Percentiles rank a stretch among this genome's conserved stretches.
phyloP scores from a whole-genome alignment of 2,329 filamentous ascomycete species.

The Zalaria sp. region DNA sequence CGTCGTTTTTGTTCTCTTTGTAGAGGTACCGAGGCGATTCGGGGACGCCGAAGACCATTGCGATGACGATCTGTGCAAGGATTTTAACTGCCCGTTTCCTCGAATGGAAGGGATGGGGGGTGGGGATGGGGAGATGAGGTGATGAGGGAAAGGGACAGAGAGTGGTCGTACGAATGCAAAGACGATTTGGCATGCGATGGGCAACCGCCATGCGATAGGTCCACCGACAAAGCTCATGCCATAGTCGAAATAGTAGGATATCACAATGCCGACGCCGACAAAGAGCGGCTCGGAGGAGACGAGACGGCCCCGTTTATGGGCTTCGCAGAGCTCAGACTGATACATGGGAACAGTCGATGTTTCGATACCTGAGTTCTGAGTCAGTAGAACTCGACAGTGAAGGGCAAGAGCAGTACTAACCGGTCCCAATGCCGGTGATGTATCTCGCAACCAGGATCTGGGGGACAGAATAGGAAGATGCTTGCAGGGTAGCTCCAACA shows the following conservation, averaged over 20 bases:
- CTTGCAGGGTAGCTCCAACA: constrained; percentile 31
- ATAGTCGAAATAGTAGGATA: constrained; percentile 20
- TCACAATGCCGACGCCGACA: constrained; percentile 19
- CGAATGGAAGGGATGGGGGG: too few species aligned
- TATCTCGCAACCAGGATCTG: constrained; percentile 34
- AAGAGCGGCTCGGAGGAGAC: constrained; percentile 20
- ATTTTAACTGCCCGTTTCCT: neutral
- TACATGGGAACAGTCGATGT: constrained; percentile 32
- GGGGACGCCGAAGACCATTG: constrained; percentile 23
- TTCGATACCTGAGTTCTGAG: constrained; percentile 9
- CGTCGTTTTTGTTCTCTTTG: constrained; percentile 15
- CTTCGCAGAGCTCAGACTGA: constrained; percentile 19
- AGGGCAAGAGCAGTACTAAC: constrained; percentile 6
- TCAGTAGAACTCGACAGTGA: too few species aligned
- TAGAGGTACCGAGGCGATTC: constrained; percentile 26
- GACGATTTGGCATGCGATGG: constrained; percentile 31
- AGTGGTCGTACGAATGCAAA: constrained; percentile 18
- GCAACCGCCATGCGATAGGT: constrained; percentile 30
- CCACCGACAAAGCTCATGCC: constrained; percentile 26
- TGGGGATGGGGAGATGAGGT: too few species aligned
- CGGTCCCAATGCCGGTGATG: constrained; percentile 34
- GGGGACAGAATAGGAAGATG: constrained; percentile 26
- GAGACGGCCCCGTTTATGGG: constrained; percentile 17
- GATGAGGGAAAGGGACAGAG: too few species aligned
- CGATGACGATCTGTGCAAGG: constrained; percentile 19